Percentiles rank a stretch among this genome's conserved stretches.
phyloP scores from a whole-genome alignment of 441 rosid species.

The Aleurites moluccanus region DNA sequence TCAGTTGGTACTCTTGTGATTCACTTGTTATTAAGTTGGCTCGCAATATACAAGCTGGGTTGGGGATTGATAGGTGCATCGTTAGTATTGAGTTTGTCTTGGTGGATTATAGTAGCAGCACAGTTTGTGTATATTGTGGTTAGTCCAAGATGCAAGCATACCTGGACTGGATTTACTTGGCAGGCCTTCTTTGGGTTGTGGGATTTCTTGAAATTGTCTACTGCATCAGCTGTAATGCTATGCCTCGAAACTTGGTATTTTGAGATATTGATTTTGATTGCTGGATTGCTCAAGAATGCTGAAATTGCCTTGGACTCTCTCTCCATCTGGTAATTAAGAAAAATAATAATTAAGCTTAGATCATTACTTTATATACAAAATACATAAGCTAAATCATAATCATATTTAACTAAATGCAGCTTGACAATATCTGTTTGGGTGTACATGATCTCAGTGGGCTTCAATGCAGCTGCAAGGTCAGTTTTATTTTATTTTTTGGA shows the following conservation, averaged over 20 bases:
- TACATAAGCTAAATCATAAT: too few species aligned
- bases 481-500: not conserved
- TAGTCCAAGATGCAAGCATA: conserved; percentile 33
- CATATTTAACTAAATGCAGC: conserved; percentile 22
- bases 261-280: conserved; percentile 40
- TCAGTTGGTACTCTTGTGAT: conserved; percentile 35
- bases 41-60: conserved; percentile 30
- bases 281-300: conserved; percentile 47
- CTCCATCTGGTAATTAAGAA: conserved; percentile 35
- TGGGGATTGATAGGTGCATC: conserved; percentile 47
- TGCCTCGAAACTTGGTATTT: conserved; percentile 46
- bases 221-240: conserved; percentile 46
- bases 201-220: conserved; percentile 40
- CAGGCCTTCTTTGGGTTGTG: conserved; percentile 44
- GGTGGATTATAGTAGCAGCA: conserved; percentile 48
- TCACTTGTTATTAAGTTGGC: conserved; percentile 39
- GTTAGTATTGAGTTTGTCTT: conserved; percentile 39
- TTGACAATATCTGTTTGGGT: conserved; percentile 38
- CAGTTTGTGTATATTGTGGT: conserved; percentile 41
- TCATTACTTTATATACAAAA: not conserved
- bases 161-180: conserved; percentile 45
- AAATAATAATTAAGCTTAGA: not conserved
- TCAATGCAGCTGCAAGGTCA: conserved; percentile 50
- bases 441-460: conserved; percentile 44
- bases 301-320: conserved; percentile 45